Evolutionary conservation across 495 filamentous ascomycete species (phyloP).

Genomic region (Penicillium angulare): DNA sequence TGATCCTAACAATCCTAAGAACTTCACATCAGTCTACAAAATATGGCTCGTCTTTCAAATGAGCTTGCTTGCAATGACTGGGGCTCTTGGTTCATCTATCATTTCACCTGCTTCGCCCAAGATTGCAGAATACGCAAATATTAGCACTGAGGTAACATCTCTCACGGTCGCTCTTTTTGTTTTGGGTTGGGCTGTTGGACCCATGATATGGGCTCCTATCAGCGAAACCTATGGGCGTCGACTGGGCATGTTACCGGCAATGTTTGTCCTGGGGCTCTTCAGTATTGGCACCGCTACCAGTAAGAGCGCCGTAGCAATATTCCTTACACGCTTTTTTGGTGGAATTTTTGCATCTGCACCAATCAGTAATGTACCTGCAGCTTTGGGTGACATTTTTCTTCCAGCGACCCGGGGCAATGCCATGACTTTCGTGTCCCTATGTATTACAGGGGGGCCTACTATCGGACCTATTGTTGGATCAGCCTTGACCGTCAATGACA

Average conservation of each 20-base stretch:
- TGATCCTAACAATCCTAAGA: conserved; percentile 41
- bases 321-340: conserved; percentile 45
- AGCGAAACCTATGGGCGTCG: conserved; percentile 44
- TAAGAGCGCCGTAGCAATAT: conserved; percentile 31
- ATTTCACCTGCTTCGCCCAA: conserved; percentile 44
- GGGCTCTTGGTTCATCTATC: conserved; percentile 49
- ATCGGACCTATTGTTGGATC: conserved; percentile 47
- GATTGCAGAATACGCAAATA: conserved; percentile 35
- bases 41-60: conserved; percentile 50
- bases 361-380: conserved; percentile 44
- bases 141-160: conserved; percentile 31
- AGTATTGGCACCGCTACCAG: conserved; percentile 41
- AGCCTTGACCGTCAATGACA: conserved; percentile 36
- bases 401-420: conserved; percentile 35
- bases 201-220: conserved; percentile 37
- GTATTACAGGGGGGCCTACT: conserved; percentile 44
- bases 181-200: conserved; percentile 14
- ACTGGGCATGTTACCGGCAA: conserved; percentile 43
- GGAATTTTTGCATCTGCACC: conserved; percentile 50
- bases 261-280: conserved; percentile 44
- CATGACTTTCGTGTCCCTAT: conserved; percentile 39
- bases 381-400: conserved; percentile 49
- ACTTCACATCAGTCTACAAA: conserved; percentile 44
- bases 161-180: conserved; percentile 1
- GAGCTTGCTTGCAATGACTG: conserved; percentile 48